Evolutionary conservation across 441 rosid species (phyloP), one percentile per base, ranked within the genome.

Genomic region (Raphanus hybrid): DNA sequence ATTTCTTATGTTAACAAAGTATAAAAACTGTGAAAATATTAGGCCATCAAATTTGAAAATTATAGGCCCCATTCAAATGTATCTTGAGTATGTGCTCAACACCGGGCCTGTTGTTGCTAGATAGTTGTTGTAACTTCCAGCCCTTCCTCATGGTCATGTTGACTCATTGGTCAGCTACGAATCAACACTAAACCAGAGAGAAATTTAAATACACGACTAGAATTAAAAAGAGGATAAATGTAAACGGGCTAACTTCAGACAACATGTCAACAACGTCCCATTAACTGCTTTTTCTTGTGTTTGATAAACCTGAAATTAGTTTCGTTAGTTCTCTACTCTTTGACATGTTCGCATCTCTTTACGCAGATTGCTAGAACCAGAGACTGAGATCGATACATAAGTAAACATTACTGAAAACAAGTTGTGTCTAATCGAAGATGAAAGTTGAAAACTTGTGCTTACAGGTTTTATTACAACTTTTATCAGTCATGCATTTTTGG

Each of bases 311-410:
- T 23, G 26, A 23, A 23, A 23, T 23, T 23, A 23, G 26, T 23
- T 23, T 23, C 26, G 26, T 50, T 16, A 8, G 35, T 59, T 59
- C 12, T 59, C 62, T 39, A 23, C 65, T 61, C 65, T 61, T 50
- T 32, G 18, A 61, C 65, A 32, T 61, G 68, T 35, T 37, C 50
- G 29, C 37, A 32, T 60, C 78, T 45, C 62, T 59, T 15, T 9
- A 8, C 37, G 34, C 48, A 62, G 57, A 52, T 50, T 52, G 37
- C 43, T 70, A 12, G 60, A 70, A 64, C 48, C 66, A 39, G 72
- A 77, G 69, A 60, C 0, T 35, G 29, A 60, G 29, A 60, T 71
- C 26, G 26, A 60, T 71, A 27, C 67, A 27, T 26, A 41, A 43
- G 29, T 23, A 26, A 59, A 41, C 18, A 60, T 8, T 16, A 12